phyloP scores from a whole-genome alignment of 1,284 basidiomycete genomes.

The Inonotus hispidus region DNA sequence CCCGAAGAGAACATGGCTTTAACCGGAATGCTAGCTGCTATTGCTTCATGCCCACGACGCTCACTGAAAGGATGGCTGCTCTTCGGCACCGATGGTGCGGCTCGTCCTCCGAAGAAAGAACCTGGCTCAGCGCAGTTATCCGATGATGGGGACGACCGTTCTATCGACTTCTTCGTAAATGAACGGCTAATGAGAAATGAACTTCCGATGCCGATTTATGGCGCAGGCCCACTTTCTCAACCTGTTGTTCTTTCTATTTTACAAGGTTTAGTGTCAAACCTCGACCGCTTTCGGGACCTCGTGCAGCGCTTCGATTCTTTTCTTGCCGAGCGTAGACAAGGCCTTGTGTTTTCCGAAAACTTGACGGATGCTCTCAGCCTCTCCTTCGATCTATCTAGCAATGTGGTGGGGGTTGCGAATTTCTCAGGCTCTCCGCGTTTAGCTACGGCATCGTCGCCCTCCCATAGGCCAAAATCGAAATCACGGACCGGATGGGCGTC shows the following conservation, averaged over 20 bases:
- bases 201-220: conserved; percentile 55
- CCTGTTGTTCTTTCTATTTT: conserved; percentile 79
- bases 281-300: conserved; percentile 70
- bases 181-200: conserved; percentile 56
- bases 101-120: conserved; percentile 19
- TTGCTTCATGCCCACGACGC: conserved; percentile 80
- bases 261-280: conserved; percentile 70
- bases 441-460: conserved; percentile 25
- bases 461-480: conserved; percentile 50
- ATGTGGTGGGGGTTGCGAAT: conserved; percentile 29
- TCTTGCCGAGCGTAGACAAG: conserved; percentile 81
- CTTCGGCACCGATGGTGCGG: conserved; percentile 43
- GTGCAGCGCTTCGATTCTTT: conserved; percentile 82
- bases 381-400: conserved; percentile 54
- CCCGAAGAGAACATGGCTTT: conserved; percentile 87
- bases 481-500: conserved; percentile 60
- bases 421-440: conserved; percentile 21
- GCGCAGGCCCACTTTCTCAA: conserved; percentile 62
- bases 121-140: conserved; percentile 23
- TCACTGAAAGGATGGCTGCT: conserved; percentile 88
- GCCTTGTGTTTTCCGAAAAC: conserved; percentile 89
- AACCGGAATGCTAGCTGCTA: conserved; percentile 73
- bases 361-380: conserved; percentile 84
- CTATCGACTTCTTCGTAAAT: conserved; percentile 69
- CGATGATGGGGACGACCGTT: conserved; percentile 66